Base-by-base conservation (phyloP, 2,329 filamentous ascomycete species). In the Colletotrichum spinosum region DNA sequence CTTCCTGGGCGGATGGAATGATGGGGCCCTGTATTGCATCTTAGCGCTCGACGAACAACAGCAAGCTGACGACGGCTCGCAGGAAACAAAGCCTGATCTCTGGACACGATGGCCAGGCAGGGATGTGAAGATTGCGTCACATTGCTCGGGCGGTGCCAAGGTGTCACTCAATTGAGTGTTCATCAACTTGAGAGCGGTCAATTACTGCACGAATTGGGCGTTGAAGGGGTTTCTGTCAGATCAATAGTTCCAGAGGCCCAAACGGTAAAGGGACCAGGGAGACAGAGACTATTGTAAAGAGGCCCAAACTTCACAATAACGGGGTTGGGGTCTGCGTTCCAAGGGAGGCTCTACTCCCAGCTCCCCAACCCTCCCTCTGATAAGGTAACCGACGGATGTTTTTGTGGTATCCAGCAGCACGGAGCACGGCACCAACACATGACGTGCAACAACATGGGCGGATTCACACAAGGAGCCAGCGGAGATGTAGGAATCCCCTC, bases 211-310 rank as follows among this genome's bases (percentile, higher is more conserved):
- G 10, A 33, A n/a, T 51, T 25, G 50, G 46, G 35, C 25, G 45
- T 25, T 8, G 12, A 56, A 65, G 51, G 35, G 50, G 25, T 15
- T 45, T 37, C 48, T 46, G 25, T 15, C 39, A 53, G 53, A 39
- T 48, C 63, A 66, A 63, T 66, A 66, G 63, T 66, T 15, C 53
- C 46, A 13, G 39, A 25, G 41, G 41, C 35, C 41, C 44, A 41
- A 49, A 50, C 52, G 52, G 15, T 55, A 25, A 42, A 63, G 63
- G 58, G 63, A 57, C 8, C 42, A 66, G 63, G 63, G 63, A 63
- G 58, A 53, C 34, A 38, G 38, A 25, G 39, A 58, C 49, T 37
- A 48, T 62, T 34, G 55, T 12, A 45, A 34, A 51, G 39, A 54
- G 44, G 49, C 33, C 17, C 17, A 42, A 38, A 38, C 42, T 51